These are phyloP conservation scores for Brachypodium distachyon DNA, from an alignment of 202 grass and related monocot genomes.

Conservation along the genomic window DNA sequence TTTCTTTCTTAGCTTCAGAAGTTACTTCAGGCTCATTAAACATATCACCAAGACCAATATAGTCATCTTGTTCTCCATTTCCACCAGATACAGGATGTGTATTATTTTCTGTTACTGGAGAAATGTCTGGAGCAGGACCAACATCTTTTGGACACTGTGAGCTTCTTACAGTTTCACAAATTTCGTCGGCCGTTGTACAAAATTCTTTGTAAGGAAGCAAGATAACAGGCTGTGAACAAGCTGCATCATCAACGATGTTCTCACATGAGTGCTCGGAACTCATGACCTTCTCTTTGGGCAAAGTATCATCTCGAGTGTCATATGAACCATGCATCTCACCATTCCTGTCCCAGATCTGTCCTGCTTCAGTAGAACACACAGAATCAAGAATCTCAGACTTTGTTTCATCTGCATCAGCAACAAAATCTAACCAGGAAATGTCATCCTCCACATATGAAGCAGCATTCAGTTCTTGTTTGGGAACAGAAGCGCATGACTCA, in stretches of 20 bases:
- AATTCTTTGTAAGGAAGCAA: slow-evolving; percentile 65
- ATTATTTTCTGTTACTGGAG: slow-evolving; percentile 32
- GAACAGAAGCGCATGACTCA: slow-evolving; percentile 54
- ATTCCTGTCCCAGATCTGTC: slow-evolving; percentile 22
- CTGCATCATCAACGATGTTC: slow-evolving; percentile 22
- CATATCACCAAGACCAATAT: slow-evolving; percentile 78
- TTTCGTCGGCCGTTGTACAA: slow-evolving; percentile 9
- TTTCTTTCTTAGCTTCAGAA: slow-evolving; percentile 50
- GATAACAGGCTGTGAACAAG: slow-evolving; percentile 38
- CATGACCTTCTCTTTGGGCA: slow-evolving; percentile 27
- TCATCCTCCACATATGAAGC: slow-evolving; percentile 14
- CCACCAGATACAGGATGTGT: slow-evolving; percentile 10
- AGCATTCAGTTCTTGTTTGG: slow-evolving; percentile 31
- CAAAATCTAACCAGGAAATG: slow-evolving; percentile 52
- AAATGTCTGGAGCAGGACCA: slow-evolving; percentile 18
- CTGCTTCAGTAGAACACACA: slow-evolving; percentile 25
- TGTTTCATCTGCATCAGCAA: slow-evolving; percentile 34
- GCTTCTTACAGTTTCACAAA: slow-evolving; percentile 37
- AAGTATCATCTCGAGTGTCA: slow-evolving; percentile 19
- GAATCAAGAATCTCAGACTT: slow-evolving; percentile 45
- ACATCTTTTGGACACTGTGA: slow-evolving; percentile 25
- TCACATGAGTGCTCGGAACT: slow-evolving; percentile 38
- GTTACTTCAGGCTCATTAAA: slow-evolving; percentile 85
- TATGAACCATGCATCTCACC: slow-evolving; percentile 22
- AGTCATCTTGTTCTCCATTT: slow-evolving; percentile 54